phyloP scores from a whole-genome alignment of 1,139 yeast genomes.

The Zhuliangozyma parablackwelliae region DNA sequence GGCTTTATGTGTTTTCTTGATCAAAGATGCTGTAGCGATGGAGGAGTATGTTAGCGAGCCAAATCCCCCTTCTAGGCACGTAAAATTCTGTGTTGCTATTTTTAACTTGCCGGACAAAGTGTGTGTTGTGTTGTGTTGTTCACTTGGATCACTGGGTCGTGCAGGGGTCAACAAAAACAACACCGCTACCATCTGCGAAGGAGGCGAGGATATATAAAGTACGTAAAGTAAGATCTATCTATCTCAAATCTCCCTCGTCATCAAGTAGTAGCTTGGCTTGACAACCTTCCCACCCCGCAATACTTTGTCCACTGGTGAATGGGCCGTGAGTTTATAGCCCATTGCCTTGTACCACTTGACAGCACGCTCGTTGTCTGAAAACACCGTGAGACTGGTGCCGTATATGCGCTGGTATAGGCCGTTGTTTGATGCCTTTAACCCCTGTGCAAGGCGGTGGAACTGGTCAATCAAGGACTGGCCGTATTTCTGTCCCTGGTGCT shows the following conservation, averaged over 20 bases:
- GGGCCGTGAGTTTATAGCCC: conserved; percentile 34
- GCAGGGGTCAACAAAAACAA: too few relatives aligned
- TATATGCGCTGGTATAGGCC: conserved; percentile 9
- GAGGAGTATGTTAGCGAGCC: too few relatives aligned
- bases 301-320: conserved; percentile 41
- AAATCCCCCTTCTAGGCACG: too few relatives aligned
- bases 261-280: conserved; percentile 39
- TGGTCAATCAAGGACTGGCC: conserved; percentile 31
- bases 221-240: too few relatives aligned
- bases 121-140: too few relatives aligned
- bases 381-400: conserved; percentile 48
- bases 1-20: too few relatives aligned
- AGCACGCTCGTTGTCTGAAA: conserved; percentile 42
- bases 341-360: conserved; percentile 36
- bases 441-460: conserved; percentile 23
- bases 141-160: too few relatives aligned
- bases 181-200: too few relatives aligned
- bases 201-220: too few relatives aligned
- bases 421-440: conserved; percentile 11
- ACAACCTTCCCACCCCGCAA: conserved; percentile 35
- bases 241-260: conserved; percentile 4
- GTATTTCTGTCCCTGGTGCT: conserved; percentile 23
- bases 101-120: too few relatives aligned
- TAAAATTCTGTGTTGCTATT: too few relatives aligned
- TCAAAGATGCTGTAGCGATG: too few relatives aligned